A percentile compares a stretch with the other conserved stretches of the same genome.
phyloP scores from a whole-genome alignment of 441 rosid species.

The Syzygium malaccense region DNA sequence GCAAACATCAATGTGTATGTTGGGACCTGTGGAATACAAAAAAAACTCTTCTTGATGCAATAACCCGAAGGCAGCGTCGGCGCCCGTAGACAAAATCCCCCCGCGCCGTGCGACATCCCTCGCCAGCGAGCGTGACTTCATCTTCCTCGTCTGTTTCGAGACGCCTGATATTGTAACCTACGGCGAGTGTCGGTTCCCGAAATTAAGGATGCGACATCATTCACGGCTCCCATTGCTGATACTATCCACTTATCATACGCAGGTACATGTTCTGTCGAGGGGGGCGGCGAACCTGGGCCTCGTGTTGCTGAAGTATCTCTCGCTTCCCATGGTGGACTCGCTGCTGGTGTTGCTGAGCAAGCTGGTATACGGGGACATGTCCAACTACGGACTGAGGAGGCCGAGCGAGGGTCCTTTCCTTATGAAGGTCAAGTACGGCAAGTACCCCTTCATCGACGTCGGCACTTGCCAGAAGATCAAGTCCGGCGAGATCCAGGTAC shows the following conservation, averaged over 20 bases:
- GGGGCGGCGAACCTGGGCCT: slow-evolving; percentile 19
- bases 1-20: neutral
- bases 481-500: slow-evolving; percentile 43
- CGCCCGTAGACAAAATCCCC: neutral
- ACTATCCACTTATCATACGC: neutral
- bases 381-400: slow-evolving; percentile 14
- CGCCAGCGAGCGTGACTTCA: neutral
- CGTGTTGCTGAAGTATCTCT: slow-evolving; percentile 19
- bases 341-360: slow-evolving; percentile 21
- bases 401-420: slow-evolving; percentile 21
- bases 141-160: neutral
- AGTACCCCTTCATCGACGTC: slow-evolving; percentile 36
- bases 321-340: slow-evolving; percentile 15
- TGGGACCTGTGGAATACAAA: neutral
- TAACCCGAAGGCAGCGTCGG: neutral
- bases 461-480: slow-evolving; percentile 40
- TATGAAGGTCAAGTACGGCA: slow-evolving; percentile 27
- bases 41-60: neutral
- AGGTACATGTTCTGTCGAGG: slow-evolving; percentile 41
- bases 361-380: slow-evolving; percentile 30
- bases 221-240: neutral
- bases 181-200: too few species aligned
- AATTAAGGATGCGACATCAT: neutral
- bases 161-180: neutral
- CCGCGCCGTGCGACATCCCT: neutral